Conservation (phyloP, 257 asterid genomes). For the Solanum tarijense region DNA sequence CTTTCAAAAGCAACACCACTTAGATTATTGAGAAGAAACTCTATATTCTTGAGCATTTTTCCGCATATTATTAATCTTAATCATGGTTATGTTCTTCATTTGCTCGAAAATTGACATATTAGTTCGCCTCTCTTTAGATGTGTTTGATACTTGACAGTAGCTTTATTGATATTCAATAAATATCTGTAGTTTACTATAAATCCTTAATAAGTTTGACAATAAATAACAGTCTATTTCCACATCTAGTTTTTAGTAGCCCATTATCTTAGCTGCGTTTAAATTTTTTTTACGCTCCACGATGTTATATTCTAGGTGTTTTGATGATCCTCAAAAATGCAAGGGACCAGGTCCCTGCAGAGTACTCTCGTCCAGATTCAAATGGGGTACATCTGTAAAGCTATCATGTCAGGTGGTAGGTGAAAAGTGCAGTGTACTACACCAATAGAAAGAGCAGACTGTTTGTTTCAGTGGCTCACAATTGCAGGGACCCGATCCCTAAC, state of each 20-base stretch:
- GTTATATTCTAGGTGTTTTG: too few relatives aligned
- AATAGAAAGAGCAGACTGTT: too few relatives aligned
- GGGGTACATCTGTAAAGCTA: too few relatives aligned
- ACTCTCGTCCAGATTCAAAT: too few relatives aligned
- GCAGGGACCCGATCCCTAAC: too few relatives aligned
- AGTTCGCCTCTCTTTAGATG: too few relatives aligned
- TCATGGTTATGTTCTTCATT: neutral
- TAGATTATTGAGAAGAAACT: neutral
- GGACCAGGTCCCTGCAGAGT: too few relatives aligned
- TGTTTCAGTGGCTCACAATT: too few relatives aligned
- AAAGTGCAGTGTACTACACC: too few relatives aligned
- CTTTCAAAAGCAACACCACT: neutral
- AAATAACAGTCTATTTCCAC: neutral
- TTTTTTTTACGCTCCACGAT: neutral
- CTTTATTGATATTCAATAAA: neutral
- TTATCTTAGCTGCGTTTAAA: neutral
- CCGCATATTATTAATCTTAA: neutral
- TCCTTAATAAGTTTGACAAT: neutral
- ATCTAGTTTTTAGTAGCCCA: neutral
- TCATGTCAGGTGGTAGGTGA: too few relatives aligned
- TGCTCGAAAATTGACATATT: neutral
- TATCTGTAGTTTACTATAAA: neutral
- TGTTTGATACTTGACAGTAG: neutral
- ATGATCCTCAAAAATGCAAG: too few relatives aligned
- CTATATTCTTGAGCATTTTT: neutral